These are phyloP conservation scores for Candida maris DNA, from an alignment of 805 yeast genomes.

Conservation along the genomic window DNA sequence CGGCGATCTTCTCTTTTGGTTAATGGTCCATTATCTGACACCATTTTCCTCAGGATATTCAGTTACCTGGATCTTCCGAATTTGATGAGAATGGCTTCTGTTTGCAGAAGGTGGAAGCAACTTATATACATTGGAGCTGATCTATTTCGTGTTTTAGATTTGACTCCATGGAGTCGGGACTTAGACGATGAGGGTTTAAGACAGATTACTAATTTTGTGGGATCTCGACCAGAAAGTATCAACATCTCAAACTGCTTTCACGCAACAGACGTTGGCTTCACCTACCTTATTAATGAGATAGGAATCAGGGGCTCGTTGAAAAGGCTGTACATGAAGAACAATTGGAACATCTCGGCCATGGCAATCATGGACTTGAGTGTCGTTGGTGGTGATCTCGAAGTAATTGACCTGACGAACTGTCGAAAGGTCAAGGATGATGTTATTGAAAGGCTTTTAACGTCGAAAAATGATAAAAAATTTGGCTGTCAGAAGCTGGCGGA, in stretches of 20 bases:
- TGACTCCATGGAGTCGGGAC: conserved; percentile 58
- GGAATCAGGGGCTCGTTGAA: conserved; percentile 62
- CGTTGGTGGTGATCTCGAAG: conserved; percentile 55
- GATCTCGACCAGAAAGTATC: conserved; percentile 58
- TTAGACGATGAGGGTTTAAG: conserved; percentile 56
- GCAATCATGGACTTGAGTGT: conserved; percentile 75
- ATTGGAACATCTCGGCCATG: conserved; percentile 78
- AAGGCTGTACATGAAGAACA: conserved; percentile 57
- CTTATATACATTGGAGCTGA: conserved; percentile 54
- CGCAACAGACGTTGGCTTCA: conserved; percentile 71
- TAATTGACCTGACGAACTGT: conserved; percentile 67
- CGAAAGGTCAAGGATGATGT: conserved; percentile 71
- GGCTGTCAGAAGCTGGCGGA: conserved; percentile 60
- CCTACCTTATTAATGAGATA: conserved; percentile 64
- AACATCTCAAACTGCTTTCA: conserved; percentile 74
- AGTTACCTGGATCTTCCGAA: conserved; percentile 50
- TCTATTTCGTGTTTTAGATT: conserved; percentile 49
- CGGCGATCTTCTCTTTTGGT: conserved; percentile 57
- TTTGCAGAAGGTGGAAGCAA: conserved; percentile 68
- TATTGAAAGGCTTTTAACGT: conserved; percentile 63
- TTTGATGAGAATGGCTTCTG: conserved; percentile 55
- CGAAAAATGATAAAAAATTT: conserved; percentile 29
- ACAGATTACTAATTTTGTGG: conserved; percentile 65
- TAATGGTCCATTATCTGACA: conserved; percentile 60
- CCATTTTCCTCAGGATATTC: conserved; percentile 51